Evolutionary conservation across 805 yeast genomes (phyloP), one percentile per base, ranked within the genome.

Genomic region (Naumovozyma dairenensis): DNA sequence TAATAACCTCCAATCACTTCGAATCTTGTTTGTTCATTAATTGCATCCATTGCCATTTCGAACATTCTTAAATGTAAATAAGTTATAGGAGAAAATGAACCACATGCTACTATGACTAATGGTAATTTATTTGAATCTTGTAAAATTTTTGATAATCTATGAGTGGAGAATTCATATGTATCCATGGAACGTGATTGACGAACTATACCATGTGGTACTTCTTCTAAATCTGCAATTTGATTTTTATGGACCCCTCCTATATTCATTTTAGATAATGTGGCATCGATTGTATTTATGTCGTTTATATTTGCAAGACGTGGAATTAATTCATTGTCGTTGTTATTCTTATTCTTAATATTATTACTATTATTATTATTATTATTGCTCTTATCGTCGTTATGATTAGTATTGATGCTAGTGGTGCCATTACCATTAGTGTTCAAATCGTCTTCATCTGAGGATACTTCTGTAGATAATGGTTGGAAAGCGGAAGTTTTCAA

Each of bases 1-100:
- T 84, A 92, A 63, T 77, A 92, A 2, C 98, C 98, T 19, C 96
- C 98, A 45, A 92, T 73, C 21, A 92, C 95, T 62, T 92, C 98
- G 51, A 86, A 92, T 43, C 89, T 63, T 2, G 97, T 92, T 44
- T 79, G 86, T 58, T 92, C 98, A 29, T 83, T 66, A 32, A 92
- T 81, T 6, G 93, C 76, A 57, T 92, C 98, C 49, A 92, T 63
- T 0, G 98, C 98, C 98, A 92, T 92, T 62, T 92, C 98, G 57
- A 92, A 92, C 97, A 92, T 92, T 37, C 98, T 71, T 51, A 92
- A 65, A 60, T 92, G 98, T 36, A 92, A 65, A 59, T 92, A 92
- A 0, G 98, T 92, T 35, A 92, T 78, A 21, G 98, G 98, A 2
- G 94, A 82, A 53, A 89, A 92, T 2, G 96, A 85, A 6, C 98